Evolutionary conservation across 2,329 filamentous ascomycete species (phyloP).

Genomic region (Fusarium sp.): DNA sequence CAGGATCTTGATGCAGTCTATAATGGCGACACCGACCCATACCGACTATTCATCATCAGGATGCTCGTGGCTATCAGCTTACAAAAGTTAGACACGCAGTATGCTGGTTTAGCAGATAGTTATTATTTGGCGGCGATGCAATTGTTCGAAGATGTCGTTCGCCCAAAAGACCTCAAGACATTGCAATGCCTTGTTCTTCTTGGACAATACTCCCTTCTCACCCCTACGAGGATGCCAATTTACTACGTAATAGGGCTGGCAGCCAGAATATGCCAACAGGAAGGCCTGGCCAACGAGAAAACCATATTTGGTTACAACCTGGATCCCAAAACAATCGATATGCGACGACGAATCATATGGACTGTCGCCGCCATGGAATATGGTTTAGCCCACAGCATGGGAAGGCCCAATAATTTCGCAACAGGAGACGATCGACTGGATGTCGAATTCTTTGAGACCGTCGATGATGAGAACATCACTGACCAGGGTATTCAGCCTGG

Average conservation of each 20-base stretch:
- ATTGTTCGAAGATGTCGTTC: constrained; percentile 83
- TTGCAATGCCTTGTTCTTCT: constrained; percentile 90
- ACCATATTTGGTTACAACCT: constrained; percentile 77
- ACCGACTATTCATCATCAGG: constrained; percentile 87
- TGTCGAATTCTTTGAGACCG: constrained; percentile 84
- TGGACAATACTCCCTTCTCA: constrained; percentile 90
- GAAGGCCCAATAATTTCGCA: constrained; percentile 86
- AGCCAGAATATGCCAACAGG: constrained; percentile 86
- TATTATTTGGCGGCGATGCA: constrained; percentile 93
- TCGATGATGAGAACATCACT: constrained; percentile 87
- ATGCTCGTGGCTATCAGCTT: constrained; percentile 96
- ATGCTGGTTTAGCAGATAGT: constrained; percentile 92
- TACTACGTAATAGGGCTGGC: constrained; percentile 94
- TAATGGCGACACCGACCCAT: constrained; percentile 77
- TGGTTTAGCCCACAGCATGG: constrained; percentile 87
- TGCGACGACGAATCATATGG: constrained; percentile 91
- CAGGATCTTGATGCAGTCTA: constrained; percentile 85
- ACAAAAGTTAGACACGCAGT: constrained; percentile 89
- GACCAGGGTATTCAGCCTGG: constrained; percentile 78
- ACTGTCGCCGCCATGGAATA: constrained; percentile 89
- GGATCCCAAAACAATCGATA: constrained; percentile 83
- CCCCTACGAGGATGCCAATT: constrained; percentile 89
- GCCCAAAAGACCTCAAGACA: constrained; percentile 89
- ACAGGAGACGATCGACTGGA: constrained; percentile 85
- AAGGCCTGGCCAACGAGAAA: constrained; percentile 88